These are phyloP conservation scores for Jasminum sambac DNA, from an alignment of 257 asterid genomes.

Conservation along the genomic window DNA sequence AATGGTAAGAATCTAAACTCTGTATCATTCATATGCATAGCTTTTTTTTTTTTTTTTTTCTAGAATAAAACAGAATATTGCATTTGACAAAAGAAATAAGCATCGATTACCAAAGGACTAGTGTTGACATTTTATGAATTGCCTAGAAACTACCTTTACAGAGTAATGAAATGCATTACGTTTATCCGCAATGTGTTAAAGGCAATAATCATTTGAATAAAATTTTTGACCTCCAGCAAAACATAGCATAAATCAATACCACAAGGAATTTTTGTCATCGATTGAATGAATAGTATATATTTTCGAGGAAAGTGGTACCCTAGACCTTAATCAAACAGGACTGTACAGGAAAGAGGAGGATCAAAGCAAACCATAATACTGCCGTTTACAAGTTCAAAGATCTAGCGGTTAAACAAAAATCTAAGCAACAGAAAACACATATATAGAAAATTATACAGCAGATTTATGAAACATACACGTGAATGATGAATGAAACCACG, in stretches of 20 bases:
- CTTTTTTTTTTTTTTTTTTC: too few species aligned
- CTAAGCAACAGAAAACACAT: not conserved
- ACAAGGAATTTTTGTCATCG: not conserved
- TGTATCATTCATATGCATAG: not conserved
- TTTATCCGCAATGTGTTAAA: not conserved
- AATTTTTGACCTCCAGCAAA: not conserved
- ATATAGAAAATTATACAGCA: not conserved
- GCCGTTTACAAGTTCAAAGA: not conserved
- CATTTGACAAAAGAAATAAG: not conserved
- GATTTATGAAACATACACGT: not conserved
- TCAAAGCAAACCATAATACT: not conserved
- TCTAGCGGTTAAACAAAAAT: not conserved
- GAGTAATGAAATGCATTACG: not conserved
- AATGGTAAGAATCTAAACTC: not conserved
- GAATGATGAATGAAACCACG: not conserved
- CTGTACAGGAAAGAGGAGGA: not conserved
- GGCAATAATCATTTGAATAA: not conserved
- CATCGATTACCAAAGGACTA: not conserved
- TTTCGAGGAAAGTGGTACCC: not conserved
- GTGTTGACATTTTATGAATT: not conserved
- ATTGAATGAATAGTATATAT: not conserved
- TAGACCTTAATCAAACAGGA: not conserved
- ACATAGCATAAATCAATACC: not conserved
- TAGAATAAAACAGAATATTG: not conserved
- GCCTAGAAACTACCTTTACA: not conserved